Base-by-base conservation (phyloP, 192 early-diverging fungal species). In the Coemansia sp. region DNA sequence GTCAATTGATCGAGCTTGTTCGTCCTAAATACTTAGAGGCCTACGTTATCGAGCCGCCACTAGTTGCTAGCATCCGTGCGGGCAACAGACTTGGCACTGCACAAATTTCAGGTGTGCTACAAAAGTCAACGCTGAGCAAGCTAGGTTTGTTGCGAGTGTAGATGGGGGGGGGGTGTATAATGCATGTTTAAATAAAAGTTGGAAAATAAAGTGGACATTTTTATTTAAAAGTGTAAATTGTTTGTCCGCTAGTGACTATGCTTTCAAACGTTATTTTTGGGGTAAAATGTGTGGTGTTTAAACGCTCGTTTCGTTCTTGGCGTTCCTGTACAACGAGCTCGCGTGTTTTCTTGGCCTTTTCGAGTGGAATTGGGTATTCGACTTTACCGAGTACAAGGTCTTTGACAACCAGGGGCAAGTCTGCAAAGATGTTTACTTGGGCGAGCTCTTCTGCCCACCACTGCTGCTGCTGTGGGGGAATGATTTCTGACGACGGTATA, bases 391-490 rank as follows among this genome's bases (percentile, higher is more conserved):
- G 20, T 42, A 42, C 23, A 6, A 20, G 4, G 5, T 42, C 40
- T 22, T 4, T 3, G 20, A 42, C 20, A 9, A 42, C 20, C n/a
- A 42, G 19, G 3, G 40, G 40, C 40, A 42, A 20, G n/a, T 42
- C 3, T 9, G 7, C 20, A 6, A 11, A 42, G 10, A 6, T 17
- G 40, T 20, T 42, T 42, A 2, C 5, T 42, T 17, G n/a, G 10
- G 8, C 34, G 3, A 6, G 27, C 53, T 48, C 11, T 14, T 53
- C 41, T 29, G 43, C 24, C 37, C 38, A 41, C 74, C 74, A 77
- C 3, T 34, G 65, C 40, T 44, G 33, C 46, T 82, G 72, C 51
- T 87, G 82, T 11, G 80, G 78, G 1, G 83, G 79, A 0, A 87
- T 77, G 33, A 71, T 7, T 3, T 39, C 39, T 6, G 81, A 83